phyloP scores from a whole-genome alignment of 352 stramenopile genomes.

The Peronospora belbahrii region DNA sequence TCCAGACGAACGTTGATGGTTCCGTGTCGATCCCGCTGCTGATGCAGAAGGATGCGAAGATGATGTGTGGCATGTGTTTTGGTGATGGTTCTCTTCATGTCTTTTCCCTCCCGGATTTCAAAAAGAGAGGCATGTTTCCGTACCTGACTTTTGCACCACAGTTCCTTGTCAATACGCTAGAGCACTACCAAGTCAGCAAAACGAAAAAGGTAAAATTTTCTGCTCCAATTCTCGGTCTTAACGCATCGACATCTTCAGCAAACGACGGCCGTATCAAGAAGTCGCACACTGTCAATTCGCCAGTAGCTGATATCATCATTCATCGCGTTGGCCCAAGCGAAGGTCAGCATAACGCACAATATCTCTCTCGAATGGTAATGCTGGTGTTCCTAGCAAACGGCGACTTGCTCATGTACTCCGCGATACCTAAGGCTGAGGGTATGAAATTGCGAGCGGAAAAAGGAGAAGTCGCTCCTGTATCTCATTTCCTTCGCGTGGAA shows the following conservation, averaged over 20 bases:
- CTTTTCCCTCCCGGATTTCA: conserved; percentile 78
- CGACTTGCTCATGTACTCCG: conserved; percentile 74
- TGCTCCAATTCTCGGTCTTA: conserved; percentile 59
- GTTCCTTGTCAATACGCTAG: conserved; percentile 66
- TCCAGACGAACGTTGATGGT: conserved; percentile 22
- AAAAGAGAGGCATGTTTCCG: conserved; percentile 69
- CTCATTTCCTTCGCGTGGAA: conserved; percentile 58
- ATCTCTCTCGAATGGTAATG: conserved; percentile 72
- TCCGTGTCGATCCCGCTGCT: conserved; percentile 51
- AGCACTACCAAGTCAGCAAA: conserved; percentile 49
- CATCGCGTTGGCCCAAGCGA: conserved; percentile 74
- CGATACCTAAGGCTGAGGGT: conserved; percentile 39
- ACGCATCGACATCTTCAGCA: conserved; percentile 51
- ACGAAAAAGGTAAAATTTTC: conserved; percentile 49
- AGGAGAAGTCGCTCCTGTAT: conserved; percentile 18
- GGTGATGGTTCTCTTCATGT: conserved; percentile 76
- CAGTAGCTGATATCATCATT: conserved; percentile 75
- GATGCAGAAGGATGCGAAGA: conserved; percentile 40
- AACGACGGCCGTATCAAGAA: conserved; percentile 80
- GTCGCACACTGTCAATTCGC: conserved; percentile 71
- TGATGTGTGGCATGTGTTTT: conserved; percentile 82
- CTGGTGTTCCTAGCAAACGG: conserved; percentile 81
- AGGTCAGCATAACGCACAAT: conserved; percentile 60
- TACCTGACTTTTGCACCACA: conserved; percentile 79
- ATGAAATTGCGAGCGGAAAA: conserved; percentile 15